These are phyloP conservation scores for Alternaria novae-zelandiae DNA, from an alignment of 2,329 filamentous ascomycete species.

Conservation along the genomic window DNA sequence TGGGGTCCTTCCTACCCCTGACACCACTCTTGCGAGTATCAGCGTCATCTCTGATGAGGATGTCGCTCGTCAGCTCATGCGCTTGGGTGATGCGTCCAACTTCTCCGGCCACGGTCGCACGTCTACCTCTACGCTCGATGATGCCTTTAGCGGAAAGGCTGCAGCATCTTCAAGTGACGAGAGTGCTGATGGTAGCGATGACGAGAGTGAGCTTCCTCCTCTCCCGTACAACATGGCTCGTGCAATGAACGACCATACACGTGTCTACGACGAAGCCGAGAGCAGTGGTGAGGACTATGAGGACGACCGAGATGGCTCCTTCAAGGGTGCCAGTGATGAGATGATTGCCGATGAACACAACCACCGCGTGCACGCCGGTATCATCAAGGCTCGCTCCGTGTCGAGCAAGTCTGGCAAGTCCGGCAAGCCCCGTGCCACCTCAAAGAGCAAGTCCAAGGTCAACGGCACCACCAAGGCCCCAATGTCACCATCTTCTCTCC, in stretches of 20 bases:
- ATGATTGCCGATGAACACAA: slow-evolving; percentile 45
- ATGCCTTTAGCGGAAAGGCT: slow-evolving; percentile 88
- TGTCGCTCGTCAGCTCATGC: slow-evolving; percentile 95
- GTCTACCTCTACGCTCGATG: slow-evolving; percentile 90
- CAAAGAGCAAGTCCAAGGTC: slow-evolving; percentile 60
- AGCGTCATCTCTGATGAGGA: slow-evolving; percentile 99
- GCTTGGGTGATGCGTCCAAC: slow-evolving; percentile 90
- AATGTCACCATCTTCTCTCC: slow-evolving; percentile 66
- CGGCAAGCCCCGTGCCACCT: slow-evolving; percentile 49
- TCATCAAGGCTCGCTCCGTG: slow-evolving; percentile 44
- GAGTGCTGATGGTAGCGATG: slow-evolving; percentile 77
- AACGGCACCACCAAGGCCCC: slow-evolving; percentile 51
- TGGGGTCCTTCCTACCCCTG: slow-evolving; percentile 82
- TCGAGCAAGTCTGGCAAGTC: slow-evolving; percentile 51
- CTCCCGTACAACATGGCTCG: slow-evolving; percentile 37
- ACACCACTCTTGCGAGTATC: slow-evolving; percentile 80
- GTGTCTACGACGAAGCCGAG: slow-evolving; percentile 58
- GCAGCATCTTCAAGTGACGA: slow-evolving; percentile 56
- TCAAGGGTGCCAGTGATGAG: slow-evolving; percentile 63
- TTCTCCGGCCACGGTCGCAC: slow-evolving; percentile 85
- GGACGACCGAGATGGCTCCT: slow-evolving; percentile 58
- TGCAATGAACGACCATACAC: slow-evolving; percentile 33
- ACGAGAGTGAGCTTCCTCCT: slow-evolving; percentile 55
- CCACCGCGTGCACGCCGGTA: slow-evolving; percentile 52
- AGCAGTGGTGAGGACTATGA: slow-evolving; percentile 68